Evolutionary conservation across 768 basidiomycete species (phyloP).

Genomic region (Naganishia onofrii): DNA sequence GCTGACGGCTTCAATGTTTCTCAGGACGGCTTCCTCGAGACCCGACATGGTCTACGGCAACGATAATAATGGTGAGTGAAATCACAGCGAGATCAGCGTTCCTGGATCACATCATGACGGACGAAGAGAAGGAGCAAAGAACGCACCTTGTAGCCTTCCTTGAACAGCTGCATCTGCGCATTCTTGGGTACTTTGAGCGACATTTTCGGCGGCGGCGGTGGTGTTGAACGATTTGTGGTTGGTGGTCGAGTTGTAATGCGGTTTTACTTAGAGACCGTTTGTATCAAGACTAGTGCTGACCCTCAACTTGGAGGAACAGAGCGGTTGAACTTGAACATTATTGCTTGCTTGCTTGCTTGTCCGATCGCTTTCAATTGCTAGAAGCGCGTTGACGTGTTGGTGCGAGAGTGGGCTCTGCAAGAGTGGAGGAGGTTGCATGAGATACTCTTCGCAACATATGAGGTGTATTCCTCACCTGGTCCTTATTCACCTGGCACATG

Average conservation of each 20-base stretch:
- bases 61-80: not conserved
- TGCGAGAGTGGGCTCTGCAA: too few relatives aligned
- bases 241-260: not conserved
- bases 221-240: not conserved
- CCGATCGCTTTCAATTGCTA: constrained; percentile 1
- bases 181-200: constrained; percentile 90
- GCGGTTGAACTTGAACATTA: not conserved
- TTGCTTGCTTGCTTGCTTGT: not conserved
- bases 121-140: not conserved
- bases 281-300: not conserved
- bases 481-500: too few relatives aligned
- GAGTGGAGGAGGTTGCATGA: not conserved
- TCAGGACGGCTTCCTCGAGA: constrained; percentile 91
- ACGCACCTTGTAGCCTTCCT: constrained; percentile 89
- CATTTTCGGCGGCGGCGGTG: constrained; percentile 57
- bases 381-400: constrained; percentile 1
- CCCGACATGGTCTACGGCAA: constrained; percentile 65
- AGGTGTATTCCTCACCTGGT: not conserved
- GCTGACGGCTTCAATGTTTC: constrained; percentile 93
- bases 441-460: not conserved
- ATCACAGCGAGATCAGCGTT: not conserved
- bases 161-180: constrained; percentile 86
- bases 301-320: not conserved
- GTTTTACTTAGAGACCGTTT: not conserved
- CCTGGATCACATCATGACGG: too few relatives aligned